Percentiles rank a stretch among this genome's conserved stretches.
phyloP scores from a whole-genome alignment of 2,329 filamentous ascomycete species.

The Talaromyces marneffei region DNA sequence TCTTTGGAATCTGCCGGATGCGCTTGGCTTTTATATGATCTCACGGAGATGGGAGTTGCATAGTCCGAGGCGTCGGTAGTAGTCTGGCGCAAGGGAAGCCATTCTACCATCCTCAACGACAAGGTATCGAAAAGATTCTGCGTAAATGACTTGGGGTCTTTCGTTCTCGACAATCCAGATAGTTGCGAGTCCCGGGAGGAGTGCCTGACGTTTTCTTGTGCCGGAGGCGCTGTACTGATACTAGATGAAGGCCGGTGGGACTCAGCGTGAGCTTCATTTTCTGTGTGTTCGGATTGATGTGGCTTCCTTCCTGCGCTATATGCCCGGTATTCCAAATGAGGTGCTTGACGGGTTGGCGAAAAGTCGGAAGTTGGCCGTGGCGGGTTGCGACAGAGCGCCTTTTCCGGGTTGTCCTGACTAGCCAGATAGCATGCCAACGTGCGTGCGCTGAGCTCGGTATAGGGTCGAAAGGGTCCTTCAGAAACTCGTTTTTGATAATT shows the following conservation, averaged over 20 bases:
- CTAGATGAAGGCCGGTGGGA: slow-evolving; percentile 1
- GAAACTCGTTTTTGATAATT: slow-evolving; percentile 66
- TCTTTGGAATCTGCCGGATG: background rate
- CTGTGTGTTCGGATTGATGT: background rate
- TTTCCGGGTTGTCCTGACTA: slow-evolving; percentile 69
- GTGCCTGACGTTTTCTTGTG: slow-evolving; percentile 4
- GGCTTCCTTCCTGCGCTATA: background rate
- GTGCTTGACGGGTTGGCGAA: slow-evolving; percentile 21
- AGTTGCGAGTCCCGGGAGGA: slow-evolving; percentile 20
- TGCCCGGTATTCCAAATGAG: slow-evolving; percentile 16
- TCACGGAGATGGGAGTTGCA: slow-evolving; percentile 10
- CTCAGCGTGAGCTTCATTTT: background rate
- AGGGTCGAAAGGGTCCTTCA: slow-evolving; percentile 66
- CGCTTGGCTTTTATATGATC: slow-evolving; percentile 9
- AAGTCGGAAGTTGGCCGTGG: slow-evolving; percentile 26
- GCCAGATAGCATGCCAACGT: slow-evolving; percentile 75
- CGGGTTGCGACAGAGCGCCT: slow-evolving; percentile 57
- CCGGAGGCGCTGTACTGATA: background rate
- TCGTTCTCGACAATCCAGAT: slow-evolving; percentile 30
- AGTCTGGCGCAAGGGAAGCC: slow-evolving; percentile 39
- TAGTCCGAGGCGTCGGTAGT: slow-evolving; percentile 21
- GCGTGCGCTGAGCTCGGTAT: slow-evolving; percentile 74
- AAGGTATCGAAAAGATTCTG: slow-evolving; percentile 52
- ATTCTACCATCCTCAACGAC: slow-evolving; percentile 42
- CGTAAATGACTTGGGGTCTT: slow-evolving; percentile 57